These are phyloP conservation scores for Escovopsis sp. DNA, from an alignment of 2,329 filamentous ascomycete species.

Conservation along the genomic window DNA sequence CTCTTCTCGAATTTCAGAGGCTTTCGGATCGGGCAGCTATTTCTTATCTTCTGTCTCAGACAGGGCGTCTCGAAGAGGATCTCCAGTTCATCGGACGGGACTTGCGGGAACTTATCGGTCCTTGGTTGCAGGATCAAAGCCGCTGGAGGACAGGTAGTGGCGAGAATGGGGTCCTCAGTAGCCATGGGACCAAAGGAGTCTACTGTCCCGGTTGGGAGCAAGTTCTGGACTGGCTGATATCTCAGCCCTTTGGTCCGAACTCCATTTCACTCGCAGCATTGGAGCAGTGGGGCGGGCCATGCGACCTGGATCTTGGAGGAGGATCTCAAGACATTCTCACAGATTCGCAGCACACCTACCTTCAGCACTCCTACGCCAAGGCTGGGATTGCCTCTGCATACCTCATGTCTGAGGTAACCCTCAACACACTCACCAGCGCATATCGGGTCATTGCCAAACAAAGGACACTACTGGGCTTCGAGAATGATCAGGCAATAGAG, in stretches of 20 bases:
- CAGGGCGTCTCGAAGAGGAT: constrained; percentile 27
- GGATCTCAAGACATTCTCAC: constrained; percentile 42
- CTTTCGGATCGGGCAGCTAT: constrained; percentile 46
- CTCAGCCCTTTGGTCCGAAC: constrained; percentile 46
- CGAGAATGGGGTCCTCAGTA: constrained; percentile 5
- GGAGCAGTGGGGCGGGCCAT: constrained; percentile 59
- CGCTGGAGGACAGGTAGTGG: constrained; percentile 30
- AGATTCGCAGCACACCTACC: constrained; percentile 42
- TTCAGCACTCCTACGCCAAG: constrained; percentile 52
- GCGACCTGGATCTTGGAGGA: constrained; percentile 53
- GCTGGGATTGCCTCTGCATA: constrained; percentile 55
- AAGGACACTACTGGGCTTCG: constrained; percentile 39
- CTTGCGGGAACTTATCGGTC: constrained; percentile 51
- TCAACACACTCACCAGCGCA: constrained; percentile 43
- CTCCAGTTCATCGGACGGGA: constrained; percentile 41
- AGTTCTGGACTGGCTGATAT: constrained; percentile 51
- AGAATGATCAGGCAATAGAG: constrained; percentile 13
- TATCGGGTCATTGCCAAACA: constrained; percentile 47
- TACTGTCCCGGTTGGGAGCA: constrained; percentile 52
- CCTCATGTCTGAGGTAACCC: constrained; percentile 43
- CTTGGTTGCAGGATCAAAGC: constrained; percentile 55
- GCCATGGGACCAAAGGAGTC: constrained; percentile 12
- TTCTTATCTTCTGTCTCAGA: constrained; percentile 45
- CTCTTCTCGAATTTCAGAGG: constrained; percentile 48
- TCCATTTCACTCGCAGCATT: constrained; percentile 46